Conservation (phyloP, 345 rosid species). For the Acer campestre region DNA sequence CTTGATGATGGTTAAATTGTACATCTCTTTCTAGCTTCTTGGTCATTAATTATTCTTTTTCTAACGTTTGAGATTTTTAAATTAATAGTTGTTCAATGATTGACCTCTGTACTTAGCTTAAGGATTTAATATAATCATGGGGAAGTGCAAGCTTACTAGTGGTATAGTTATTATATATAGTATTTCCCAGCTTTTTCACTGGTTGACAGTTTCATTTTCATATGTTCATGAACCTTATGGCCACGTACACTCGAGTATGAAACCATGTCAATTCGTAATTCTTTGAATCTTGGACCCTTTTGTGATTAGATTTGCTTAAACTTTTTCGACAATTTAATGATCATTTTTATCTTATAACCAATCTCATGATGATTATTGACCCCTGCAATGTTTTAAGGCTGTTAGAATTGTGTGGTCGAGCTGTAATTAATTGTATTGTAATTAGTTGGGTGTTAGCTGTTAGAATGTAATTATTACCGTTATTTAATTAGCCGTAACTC, state of each 20-base stretch:
- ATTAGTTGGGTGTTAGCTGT: too few relatives aligned
- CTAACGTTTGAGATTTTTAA: not conserved
- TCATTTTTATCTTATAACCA: too few relatives aligned
- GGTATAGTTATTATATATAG: slow-evolving; percentile 47
- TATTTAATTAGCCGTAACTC: too few relatives aligned
- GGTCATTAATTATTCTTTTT: not conserved
- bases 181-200: slow-evolving; percentile 8
- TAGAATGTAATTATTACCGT: too few relatives aligned
- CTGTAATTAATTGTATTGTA: too few relatives aligned
- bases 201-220: slow-evolving; percentile 17
- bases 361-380: too few relatives aligned
- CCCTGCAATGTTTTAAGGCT: too few relatives aligned
- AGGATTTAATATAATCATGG: slow-evolving; percentile 65
- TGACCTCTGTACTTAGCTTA: slow-evolving; percentile 56
- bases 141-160: slow-evolving; percentile 72
- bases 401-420: too few relatives aligned
- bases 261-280: not conserved
- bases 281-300: too few relatives aligned
- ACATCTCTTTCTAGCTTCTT: not conserved
- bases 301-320: not conserved
- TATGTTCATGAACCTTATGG: slow-evolving; percentile 1
- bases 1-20: not conserved
- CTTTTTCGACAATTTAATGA: not conserved
- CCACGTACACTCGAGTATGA: not conserved
- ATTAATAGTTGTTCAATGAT: slow-evolving; percentile 10